Percentiles rank a stretch among this genome's conserved stretches.
phyloP scores from a whole-genome alignment of 2,329 filamentous ascomycete genomes.

The Lasiodiplodia theobromae region DNA sequence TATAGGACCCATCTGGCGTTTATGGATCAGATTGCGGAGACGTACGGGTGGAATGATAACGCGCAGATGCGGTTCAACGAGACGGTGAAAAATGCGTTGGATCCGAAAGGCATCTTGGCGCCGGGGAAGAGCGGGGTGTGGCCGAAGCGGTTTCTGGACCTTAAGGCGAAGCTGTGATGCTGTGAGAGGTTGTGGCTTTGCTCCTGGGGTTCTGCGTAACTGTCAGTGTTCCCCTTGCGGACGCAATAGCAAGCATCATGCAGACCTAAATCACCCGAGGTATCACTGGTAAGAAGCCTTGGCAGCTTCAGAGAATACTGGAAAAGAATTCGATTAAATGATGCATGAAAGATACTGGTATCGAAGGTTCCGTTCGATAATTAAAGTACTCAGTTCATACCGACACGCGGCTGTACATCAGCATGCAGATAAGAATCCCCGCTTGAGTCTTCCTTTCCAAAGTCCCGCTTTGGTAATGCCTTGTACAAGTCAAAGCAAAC shows the following conservation, averaged over 20 bases:
- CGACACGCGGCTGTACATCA: too few relatives aligned
- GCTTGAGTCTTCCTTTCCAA: too few relatives aligned
- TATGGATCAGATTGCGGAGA: constrained; percentile 57
- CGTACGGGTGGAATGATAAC: constrained; percentile 55
- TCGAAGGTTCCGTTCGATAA: too few relatives aligned
- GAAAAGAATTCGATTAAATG: too few relatives aligned
- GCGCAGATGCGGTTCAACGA: constrained; percentile 55
- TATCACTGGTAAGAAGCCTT: too few relatives aligned
- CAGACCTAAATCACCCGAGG: background rate
- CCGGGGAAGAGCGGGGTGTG: constrained; percentile 38
- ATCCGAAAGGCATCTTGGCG: constrained; percentile 47
- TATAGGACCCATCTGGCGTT: constrained; percentile 57
- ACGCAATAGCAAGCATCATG: background rate
- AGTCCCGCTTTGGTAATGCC: too few relatives aligned
- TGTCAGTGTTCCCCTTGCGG: too few relatives aligned
- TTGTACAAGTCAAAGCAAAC: background rate
- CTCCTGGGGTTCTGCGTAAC: background rate
- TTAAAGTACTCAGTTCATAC: too few relatives aligned
- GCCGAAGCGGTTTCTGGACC: constrained; percentile 30
- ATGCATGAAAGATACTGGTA: too few relatives aligned
- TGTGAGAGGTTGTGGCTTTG: background rate
- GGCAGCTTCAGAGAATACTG: too few relatives aligned
- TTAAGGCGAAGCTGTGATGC: constrained; percentile 13
- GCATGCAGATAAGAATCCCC: too few relatives aligned
- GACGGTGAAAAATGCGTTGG: constrained; percentile 54